A percentile compares a stretch with the other conserved stretches of the same genome.
phyloP scores from a whole-genome alignment of 148 eudicot genomes.

The Silene conica region DNA sequence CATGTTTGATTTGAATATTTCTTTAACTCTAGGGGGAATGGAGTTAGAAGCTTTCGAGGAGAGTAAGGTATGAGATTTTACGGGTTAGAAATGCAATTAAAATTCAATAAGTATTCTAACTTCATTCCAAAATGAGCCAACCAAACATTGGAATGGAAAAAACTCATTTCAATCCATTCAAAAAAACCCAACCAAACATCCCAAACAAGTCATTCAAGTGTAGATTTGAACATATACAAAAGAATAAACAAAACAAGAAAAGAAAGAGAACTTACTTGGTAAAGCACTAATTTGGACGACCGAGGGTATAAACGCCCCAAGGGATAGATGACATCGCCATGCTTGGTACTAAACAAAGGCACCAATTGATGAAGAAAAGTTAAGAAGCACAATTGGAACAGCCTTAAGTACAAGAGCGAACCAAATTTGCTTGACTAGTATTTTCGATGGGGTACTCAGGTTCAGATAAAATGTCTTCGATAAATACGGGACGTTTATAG shows the following conservation, averaged over 20 bases:
- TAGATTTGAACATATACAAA: background rate
- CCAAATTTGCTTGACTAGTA: background rate
- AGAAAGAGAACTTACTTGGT: constrained; percentile 1
- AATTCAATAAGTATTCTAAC: no score
- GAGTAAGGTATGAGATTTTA: no score
- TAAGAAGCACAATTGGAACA: background rate
- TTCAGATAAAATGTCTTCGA: background rate
- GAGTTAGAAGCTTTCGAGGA: no score
- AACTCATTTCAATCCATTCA: no score
- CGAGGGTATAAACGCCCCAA: background rate
- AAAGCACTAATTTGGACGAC: background rate
- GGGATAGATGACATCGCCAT: background rate
- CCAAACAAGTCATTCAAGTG: no score
- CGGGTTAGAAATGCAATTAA: no score
- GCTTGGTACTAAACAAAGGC: background rate
- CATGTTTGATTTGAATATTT: no score
- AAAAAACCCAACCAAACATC: no score
- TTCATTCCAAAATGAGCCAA: no score
- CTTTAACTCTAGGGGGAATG: no score
- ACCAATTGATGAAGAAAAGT: background rate
- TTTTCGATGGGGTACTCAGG: background rate
- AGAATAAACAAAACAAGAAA: background rate
- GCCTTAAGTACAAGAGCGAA: background rate
- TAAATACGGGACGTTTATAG: background rate
- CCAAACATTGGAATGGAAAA: no score